A percentile compares a stretch with the other conserved stretches of the same genome.
Conservation (phyloP, 768 basidiomycete species). For the Kwoniella mangroviensis region DNA sequence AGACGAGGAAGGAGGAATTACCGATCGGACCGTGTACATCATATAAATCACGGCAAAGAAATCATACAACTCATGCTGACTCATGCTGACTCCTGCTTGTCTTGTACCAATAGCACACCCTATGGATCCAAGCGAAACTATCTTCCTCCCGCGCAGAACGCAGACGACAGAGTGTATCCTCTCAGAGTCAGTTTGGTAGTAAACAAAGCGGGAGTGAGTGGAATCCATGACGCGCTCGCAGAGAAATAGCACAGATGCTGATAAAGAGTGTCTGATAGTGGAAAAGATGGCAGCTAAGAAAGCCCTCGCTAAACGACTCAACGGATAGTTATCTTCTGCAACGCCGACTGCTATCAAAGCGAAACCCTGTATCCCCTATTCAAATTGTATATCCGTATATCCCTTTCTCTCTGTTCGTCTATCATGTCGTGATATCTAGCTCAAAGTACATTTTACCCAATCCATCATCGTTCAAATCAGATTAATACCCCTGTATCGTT, state of each 20-base stretch:
- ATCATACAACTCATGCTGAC: neutral
- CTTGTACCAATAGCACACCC: slow-evolving; percentile 11
- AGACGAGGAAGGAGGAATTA: neutral
- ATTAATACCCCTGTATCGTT: neutral
- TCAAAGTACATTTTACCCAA: neutral
- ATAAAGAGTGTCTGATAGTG: slow-evolving; percentile 13
- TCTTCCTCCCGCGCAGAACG: slow-evolving; percentile 23
- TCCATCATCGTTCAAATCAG: neutral
- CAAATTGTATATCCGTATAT: neutral
- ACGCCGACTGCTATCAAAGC: neutral
- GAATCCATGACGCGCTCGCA: neutral
- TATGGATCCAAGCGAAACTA: slow-evolving; percentile 29
- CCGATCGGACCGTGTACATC: too few relatives aligned
- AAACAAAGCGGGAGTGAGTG: slow-evolving; percentile 32
- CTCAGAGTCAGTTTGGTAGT: slow-evolving; percentile 15
- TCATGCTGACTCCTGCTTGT: neutral
- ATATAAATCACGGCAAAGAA: too few relatives aligned
- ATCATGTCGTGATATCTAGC: neutral
- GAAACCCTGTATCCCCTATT: neutral
- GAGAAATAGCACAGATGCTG: too few relatives aligned
- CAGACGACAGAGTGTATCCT: slow-evolving; percentile 16
- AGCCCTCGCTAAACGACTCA: slow-evolving; percentile 27
- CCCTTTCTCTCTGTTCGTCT: neutral
- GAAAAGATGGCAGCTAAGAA: slow-evolving; percentile 32
- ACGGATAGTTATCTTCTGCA: slow-evolving; percentile 6